phyloP scores from a whole-genome alignment of 2,329 filamentous ascomycete species.

The Phaeoacremonium minimum region DNA sequence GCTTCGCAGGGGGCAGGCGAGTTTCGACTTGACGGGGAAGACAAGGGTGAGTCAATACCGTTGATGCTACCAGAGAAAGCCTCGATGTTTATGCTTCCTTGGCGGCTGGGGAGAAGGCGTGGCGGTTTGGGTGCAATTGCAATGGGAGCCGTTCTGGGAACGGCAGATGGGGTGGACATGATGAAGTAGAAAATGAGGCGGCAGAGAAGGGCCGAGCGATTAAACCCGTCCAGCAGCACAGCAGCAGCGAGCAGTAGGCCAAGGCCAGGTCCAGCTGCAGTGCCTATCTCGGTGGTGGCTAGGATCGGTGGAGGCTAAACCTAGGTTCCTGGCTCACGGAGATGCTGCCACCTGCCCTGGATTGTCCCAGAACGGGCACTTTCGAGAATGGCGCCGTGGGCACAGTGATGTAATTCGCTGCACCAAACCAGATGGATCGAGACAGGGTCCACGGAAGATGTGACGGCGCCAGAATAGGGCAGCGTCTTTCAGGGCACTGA shows the following conservation, averaged over 20 bases:
- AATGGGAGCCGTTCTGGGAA: conserved; percentile 60
- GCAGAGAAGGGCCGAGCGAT: not conserved
- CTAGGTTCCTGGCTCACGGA: not conserved
- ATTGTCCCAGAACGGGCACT: not conserved
- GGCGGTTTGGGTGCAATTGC: conserved; percentile 60
- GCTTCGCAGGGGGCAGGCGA: conserved; percentile 60
- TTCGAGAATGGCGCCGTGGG: not conserved
- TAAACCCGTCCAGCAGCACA: conserved; percentile 1
- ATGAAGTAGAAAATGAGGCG: conserved; percentile 18
- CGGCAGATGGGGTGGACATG: conserved; percentile 50
- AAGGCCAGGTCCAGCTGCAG: not conserved
- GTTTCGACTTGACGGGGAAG: conserved; percentile 34
- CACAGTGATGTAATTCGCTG: conserved; percentile 5
- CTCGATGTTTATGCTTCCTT: conserved; percentile 45
- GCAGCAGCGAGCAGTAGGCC: conserved; percentile 3
- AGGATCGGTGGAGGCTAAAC: conserved; percentile 4
- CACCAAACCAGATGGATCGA: conserved; percentile 8
- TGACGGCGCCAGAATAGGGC: conserved; percentile 4
- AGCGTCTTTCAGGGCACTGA: not conserved
- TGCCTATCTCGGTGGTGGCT: not conserved
- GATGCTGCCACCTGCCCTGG: not conserved
- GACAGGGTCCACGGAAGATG: conserved; percentile 9
- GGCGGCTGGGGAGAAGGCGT: conserved; percentile 37
- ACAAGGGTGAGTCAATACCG: conserved; percentile 45
- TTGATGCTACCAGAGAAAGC: conserved; percentile 45